Evolutionary conservation across 2,329 filamentous ascomycete species (phyloP), one percentile per base, ranked within the genome.

Genomic region (Colletotrichum viniferum): DNA sequence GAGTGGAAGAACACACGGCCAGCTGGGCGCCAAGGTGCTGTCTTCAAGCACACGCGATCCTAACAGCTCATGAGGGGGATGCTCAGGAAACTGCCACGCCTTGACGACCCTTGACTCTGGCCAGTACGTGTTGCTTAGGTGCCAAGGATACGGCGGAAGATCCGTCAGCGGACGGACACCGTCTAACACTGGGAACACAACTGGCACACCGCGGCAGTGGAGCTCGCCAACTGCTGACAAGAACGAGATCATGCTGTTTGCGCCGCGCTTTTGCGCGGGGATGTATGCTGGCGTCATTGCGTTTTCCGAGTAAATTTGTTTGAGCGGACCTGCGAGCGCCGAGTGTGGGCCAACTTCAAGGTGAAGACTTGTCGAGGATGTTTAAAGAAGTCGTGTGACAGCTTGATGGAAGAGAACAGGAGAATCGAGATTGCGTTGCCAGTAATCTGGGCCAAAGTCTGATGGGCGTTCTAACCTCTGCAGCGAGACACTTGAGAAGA

Each of bases 251-350:
- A 88, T 86, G 2, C 87, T 86, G 62, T 89, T 84, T 64, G 88
- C 86, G n/a, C 89, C 88, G 36, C 90, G 87, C 4, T 89, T 79
- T 3, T 94, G 87, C 0, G 83, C 82, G 0, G 87, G 84, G 4
- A 82, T 80, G 68, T 89, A 89, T 1, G 83, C 82, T 30, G 87
- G 81, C 0, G 85, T 84, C 2, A 88, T 87, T 1, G 87, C 86
- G 63, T 89, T 84, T 64, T 89, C 87, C 13, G 89, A 87, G 43
- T 90, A 87, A 2, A 89, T 79, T 16, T 78, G 71, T 24, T 70
- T 52, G 5, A 76, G 24, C 3, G 78, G 76, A 4, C 73, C 71
- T 7, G 71, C 64, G 0, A 79, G 71, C 1, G 78, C 76, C 6
- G 64, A 67, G 43, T 79, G 73, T 1, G 77, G 77, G 1, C 76